A percentile compares a stretch with the other conserved stretches of the same genome.
These are phyloP conservation scores for Cruciata laevipes DNA, from an alignment of 257 asterid species.

Conservation along the genomic window DNA sequence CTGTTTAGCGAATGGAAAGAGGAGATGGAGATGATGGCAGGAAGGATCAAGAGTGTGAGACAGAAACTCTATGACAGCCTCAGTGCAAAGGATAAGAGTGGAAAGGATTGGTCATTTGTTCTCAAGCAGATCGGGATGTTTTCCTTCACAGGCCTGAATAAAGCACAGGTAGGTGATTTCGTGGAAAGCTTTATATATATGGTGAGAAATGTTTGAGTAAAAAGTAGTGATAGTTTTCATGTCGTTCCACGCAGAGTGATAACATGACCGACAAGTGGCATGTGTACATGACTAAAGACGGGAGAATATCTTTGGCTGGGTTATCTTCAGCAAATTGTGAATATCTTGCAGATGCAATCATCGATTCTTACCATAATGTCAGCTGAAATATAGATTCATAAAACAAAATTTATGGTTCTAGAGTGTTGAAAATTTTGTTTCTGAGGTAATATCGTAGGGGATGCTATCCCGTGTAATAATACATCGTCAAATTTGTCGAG, in stretches of 20 bases:
- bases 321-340: constrained; percentile 84
- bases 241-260: constrained; percentile 52
- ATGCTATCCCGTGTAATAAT: neutral
- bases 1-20: constrained; percentile 83
- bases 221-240: constrained; percentile 5
- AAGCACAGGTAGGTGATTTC: constrained; percentile 62
- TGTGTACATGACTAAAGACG: constrained; percentile 91
- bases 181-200: neutral
- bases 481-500: constrained; percentile 2
- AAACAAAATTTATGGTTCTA: neutral
- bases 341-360: constrained; percentile 91
- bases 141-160: constrained; percentile 87
- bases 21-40: constrained; percentile 95
- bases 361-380: constrained; percentile 79
- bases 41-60: constrained; percentile 85
- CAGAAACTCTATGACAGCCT: constrained; percentile 60
- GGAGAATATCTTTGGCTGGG: constrained; percentile 95
- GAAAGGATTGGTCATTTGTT: constrained; percentile 93
- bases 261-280: constrained; percentile 94
- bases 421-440: constrained; percentile 2
- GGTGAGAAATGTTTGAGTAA: neutral
- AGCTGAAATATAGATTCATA: constrained; percentile 28
- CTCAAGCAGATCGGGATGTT: constrained; percentile 95
- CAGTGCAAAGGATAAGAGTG: constrained; percentile 56
- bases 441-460: neutral